Percentiles rank a stretch among this genome's conserved stretches.
Conservation (phyloP, 495 filamentous ascomycete species). For the Penicillium crystallinum region DNA sequence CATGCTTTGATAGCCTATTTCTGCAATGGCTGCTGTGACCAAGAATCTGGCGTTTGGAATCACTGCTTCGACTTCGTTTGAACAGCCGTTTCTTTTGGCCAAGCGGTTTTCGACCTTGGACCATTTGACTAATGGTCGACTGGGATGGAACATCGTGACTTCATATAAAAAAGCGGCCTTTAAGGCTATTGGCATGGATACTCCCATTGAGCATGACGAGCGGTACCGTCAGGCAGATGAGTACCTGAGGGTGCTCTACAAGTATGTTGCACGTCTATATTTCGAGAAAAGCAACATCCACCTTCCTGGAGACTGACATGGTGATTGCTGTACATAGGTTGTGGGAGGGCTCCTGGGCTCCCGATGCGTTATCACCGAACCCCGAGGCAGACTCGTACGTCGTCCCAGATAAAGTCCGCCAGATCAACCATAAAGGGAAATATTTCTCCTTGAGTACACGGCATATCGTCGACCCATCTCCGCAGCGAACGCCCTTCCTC, state of each 20-base stretch:
- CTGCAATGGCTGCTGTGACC: constrained; percentile 47
- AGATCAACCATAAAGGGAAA: constrained; percentile 56
- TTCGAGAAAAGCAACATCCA: background rate
- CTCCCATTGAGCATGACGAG: constrained; percentile 55
- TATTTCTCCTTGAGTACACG: constrained; percentile 48
- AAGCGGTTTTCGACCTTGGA: constrained; percentile 59
- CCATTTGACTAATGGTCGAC: constrained; percentile 53
- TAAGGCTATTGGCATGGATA: constrained; percentile 53
- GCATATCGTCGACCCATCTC: constrained; percentile 56
- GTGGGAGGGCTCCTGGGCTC: constrained; percentile 58
- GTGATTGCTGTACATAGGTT: constrained; percentile 29
- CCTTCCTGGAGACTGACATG: background rate
- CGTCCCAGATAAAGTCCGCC: constrained; percentile 51
- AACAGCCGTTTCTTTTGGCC: constrained; percentile 53
- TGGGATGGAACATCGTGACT: constrained; percentile 65
- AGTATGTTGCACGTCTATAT: constrained; percentile 22
- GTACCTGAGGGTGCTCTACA: constrained; percentile 53
- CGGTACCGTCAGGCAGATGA: constrained; percentile 58
- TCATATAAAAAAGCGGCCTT: constrained; percentile 55
- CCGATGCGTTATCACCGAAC: constrained; percentile 48
- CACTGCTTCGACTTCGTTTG: constrained; percentile 52
- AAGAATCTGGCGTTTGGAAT: constrained; percentile 45
- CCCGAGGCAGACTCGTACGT: constrained; percentile 46
- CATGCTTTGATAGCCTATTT: constrained; percentile 28
- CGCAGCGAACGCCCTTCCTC: constrained; percentile 58